These are phyloP conservation scores for Paramarasmius palmivorus DNA, from an alignment of 1,284 basidiomycete genomes.

Conservation along the genomic window DNA sequence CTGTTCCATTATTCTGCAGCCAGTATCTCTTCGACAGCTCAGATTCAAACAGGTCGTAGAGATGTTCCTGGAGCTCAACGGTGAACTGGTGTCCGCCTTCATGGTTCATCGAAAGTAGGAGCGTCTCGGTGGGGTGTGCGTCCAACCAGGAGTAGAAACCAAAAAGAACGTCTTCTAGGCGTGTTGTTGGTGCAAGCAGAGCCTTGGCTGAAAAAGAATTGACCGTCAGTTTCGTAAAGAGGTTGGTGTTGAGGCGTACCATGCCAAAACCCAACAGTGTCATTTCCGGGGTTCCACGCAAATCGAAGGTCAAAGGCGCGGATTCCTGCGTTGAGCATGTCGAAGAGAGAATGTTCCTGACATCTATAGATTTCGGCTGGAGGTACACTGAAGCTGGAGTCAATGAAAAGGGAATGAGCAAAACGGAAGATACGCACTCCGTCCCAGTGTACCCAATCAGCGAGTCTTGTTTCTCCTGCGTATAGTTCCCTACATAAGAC, in stretches of 20 bases:
- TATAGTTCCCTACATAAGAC: constrained; percentile 43
- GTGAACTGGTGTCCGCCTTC: constrained; percentile 41
- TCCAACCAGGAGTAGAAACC: constrained; percentile 45
- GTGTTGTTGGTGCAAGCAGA: constrained; percentile 41
- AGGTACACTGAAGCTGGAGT: constrained; percentile 28
- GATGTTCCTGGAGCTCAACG: constrained; percentile 31
- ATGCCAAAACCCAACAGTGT: constrained; percentile 47
- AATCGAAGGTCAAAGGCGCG: constrained; percentile 45
- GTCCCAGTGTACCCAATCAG: constrained; percentile 42
- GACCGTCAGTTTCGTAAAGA: not conserved
- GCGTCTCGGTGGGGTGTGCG: constrained; percentile 42
- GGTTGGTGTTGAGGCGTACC: constrained; percentile 23
- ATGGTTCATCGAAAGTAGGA: constrained; percentile 44
- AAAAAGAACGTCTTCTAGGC: constrained; percentile 43
- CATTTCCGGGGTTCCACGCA: constrained; percentile 46
- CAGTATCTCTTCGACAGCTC: constrained; percentile 37
- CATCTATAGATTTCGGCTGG: constrained; percentile 38
- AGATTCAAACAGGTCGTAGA: constrained; percentile 32
- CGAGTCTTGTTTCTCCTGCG: constrained; percentile 37
- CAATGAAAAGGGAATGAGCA: not conserved
- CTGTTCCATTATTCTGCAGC: constrained; percentile 35
- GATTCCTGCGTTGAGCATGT: constrained; percentile 44
- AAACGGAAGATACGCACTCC: constrained; percentile 24
- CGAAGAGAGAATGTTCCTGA: constrained; percentile 43
- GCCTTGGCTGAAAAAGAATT: constrained; percentile 29